Base-by-base conservation (phyloP, 139 green algal species). In the Picochlorum sp. region DNA sequence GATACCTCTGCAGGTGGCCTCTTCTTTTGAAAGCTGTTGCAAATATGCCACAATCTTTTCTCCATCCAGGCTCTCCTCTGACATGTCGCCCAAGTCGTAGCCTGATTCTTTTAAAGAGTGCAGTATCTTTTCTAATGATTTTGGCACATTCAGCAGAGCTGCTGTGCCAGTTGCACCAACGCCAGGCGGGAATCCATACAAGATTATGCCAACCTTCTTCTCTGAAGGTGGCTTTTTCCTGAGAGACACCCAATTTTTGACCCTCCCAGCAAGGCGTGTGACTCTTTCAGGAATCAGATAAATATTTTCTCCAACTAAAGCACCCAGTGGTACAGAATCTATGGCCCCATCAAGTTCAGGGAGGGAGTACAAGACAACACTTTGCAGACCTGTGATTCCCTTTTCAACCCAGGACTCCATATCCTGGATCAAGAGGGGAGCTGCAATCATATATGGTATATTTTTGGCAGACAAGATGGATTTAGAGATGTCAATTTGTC, bases 331-430 rank as follows among this genome's bases (percentile, higher is more conserved):
- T 37, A 97, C 83, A 1, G 91, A 88, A 76, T 98, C 92, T 49
- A 97, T 92, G 18, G 93, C 90, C 6, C 92, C 92, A 65, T 98
- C 92, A 49, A 98, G 85, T 82, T 98, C 92, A 0, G 93, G 93
- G 49, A 98, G 74, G 2, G 86, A 85, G 80, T 98, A 98, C 24
- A 97, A 76, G 51, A 98, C 89, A 26, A 97, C 89, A 15, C 73
- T 89, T 78, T 98, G 91, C 37, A 97, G 81, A n/a, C 91, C 91
- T 34, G 77, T 62, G 63, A 92, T 72, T 66, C 87, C 85, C 52
- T 90, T 77, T 4, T 75, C 69, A 56, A 74, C 74, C 91, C 90
- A 96, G 13, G 37, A 56, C 15, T 59, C 24, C 60, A 66, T 41
- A 57, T 66, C 82, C 73, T 97, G 92, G 45, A 98, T 95, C 2